Evolutionary conservation across 176 grass and related monocot genomes (phyloP), one percentile per base, ranked within the genome.

Genomic region (Carex myosuroides): DNA sequence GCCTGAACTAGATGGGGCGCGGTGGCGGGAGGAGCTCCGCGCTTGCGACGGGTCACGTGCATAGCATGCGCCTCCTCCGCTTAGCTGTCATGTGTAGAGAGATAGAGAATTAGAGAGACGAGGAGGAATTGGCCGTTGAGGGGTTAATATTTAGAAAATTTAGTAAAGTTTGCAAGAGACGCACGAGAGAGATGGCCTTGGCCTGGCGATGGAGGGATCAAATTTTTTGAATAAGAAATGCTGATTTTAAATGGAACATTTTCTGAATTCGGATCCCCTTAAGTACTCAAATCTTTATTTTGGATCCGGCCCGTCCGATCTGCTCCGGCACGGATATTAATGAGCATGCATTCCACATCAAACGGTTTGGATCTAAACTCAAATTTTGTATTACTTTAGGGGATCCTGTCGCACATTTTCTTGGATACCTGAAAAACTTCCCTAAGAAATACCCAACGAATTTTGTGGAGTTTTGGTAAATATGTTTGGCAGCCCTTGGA

Each of bases 1-100:
- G 55, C 79, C 84, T 88, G 84, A 21, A 22, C 79, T 53, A 76
- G 79, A 9, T 88, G 82, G 30, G 72, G 83, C 13, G 60, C 85
- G 73, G 55, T 64, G 78, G 84, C 84, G 13, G 50, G 75, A 53
- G 48, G 60, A 80, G 50, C 39, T 37, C 86, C 82, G 29, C 79
- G 85, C 83, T 83, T 70, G 17, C 63, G 53, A 65, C 72, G 53
- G 41, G 50, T 85, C 70, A 56, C 6, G 80, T 74, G 64, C 79
- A 71, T 82, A 18, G 61, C 79, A 48, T 62, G 33, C 58, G 30
- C 74, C 77, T 77, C 72, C 79, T 69, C 78, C 54, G 5, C 18
- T 30, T 81, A 54, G 79, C 52, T 70, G 60, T 73, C 85, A 82
- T 87, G 80, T 76, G 84, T 9, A 55, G 9, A 80, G 59, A 26